A percentile compares a stretch with the other conserved stretches of the same genome.
These are phyloP conservation scores for Rhodotorula mucilaginosa DNA, from an alignment of 1,284 basidiomycete genomes.

Conservation along the genomic window DNA sequence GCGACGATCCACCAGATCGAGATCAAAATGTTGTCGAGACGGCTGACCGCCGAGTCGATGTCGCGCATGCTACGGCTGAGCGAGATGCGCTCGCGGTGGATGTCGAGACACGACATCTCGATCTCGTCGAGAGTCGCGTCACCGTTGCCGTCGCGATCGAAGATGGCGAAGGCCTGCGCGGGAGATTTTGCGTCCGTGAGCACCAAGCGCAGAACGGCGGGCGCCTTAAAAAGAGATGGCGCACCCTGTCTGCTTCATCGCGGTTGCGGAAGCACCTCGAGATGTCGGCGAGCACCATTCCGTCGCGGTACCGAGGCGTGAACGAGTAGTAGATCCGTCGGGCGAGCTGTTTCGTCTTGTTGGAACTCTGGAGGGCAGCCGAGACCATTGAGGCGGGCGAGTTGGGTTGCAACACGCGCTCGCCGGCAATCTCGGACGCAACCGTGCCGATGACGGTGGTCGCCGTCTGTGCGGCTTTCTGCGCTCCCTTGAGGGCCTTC, in stretches of 20 bases:
- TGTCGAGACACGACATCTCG: slow-evolving; percentile 72
- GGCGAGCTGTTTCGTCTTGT: slow-evolving; percentile 79
- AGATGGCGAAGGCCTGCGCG: slow-evolving; percentile 63
- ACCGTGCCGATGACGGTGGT: slow-evolving; percentile 51
- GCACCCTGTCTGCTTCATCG: slow-evolving; percentile 61
- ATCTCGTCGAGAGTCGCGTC: slow-evolving; percentile 72
- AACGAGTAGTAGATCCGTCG: slow-evolving; percentile 86
- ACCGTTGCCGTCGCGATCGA: slow-evolving; percentile 81
- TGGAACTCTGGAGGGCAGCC: slow-evolving; percentile 71
- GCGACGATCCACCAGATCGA: slow-evolving; percentile 45
- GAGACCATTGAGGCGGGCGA: slow-evolving; percentile 79
- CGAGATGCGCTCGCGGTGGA: slow-evolving; percentile 79
- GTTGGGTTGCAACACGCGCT: slow-evolving; percentile 80
- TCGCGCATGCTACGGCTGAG: slow-evolving; percentile 86
- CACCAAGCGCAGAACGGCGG: background rate
- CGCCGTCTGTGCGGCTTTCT: slow-evolving; percentile 56
- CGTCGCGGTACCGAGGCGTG: slow-evolving; percentile 61
- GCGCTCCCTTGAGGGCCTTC: slow-evolving; percentile 69
- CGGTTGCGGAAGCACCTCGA: slow-evolving; percentile 65
- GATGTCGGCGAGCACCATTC: slow-evolving; percentile 68
- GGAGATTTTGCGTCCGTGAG: background rate
- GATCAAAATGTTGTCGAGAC: slow-evolving; percentile 45
- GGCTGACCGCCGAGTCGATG: slow-evolving; percentile 79
- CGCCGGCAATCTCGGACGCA: slow-evolving; percentile 55
- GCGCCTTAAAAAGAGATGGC: background rate